Base-by-base conservation (phyloP, 805 yeast species). In the Myxozyma geophila region DNA sequence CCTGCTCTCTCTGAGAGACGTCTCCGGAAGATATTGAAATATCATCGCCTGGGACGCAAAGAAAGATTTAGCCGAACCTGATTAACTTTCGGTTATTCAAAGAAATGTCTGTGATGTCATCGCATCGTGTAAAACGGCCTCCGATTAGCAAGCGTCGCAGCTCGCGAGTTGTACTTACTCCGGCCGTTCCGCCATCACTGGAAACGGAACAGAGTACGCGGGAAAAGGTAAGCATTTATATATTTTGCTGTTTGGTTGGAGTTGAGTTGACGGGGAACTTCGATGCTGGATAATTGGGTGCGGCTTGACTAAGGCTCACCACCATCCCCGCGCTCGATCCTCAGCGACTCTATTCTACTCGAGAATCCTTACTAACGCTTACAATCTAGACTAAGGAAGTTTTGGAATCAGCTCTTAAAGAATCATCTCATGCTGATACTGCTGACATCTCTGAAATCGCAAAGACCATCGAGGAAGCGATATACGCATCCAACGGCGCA, bases 131-230 rank as follows among this genome's bases (percentile, higher is more conserved):
- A 4, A 54, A 48, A 40, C 41, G 51, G 21, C 58, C 33, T 35
- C 49, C 58, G 55, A 54, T 53, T 37, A 46, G 62, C 64, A 60
- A 58, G 55, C 39, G 62, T 51, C 51, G 44, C 35, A 55, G 53
- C 47, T 58, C 61, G 13, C 33, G 44, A 19, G 53, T 44, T 15
- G 8, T 51, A 23, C 21, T 37, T 13, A 17, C 57, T 28, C 47
- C 46, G 4, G 39, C 37, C 13, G 46, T 19, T 13, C 21, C 63
- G 19, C 35, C 51, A 1, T 28, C 59, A 13, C 36, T 7, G 1
- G 56, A 55, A 15, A 21, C 35, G 12, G 60, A 61, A 49, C 52
- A 40, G 47, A 35, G 5, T 19, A 61, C 54, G 15, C 59, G 64
- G 19, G 44, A 50, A 36, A 56, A 43, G 64, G 64, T 61, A 41